These are phyloP conservation scores for Vachellia collinsii DNA, from an alignment of 306 rosid species.

Conservation along the genomic window DNA sequence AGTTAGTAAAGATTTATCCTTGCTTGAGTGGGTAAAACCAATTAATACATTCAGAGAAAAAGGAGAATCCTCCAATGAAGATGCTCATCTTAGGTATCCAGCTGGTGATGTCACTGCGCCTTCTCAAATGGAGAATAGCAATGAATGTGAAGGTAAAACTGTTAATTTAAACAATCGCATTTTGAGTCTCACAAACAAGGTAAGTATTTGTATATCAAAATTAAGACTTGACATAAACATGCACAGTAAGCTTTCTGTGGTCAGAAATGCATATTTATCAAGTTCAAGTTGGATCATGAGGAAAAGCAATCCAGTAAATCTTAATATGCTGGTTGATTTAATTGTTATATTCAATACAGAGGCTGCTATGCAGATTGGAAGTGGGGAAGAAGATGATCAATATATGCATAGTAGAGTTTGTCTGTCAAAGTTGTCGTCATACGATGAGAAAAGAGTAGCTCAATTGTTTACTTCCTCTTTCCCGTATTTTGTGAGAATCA, in stretches of 20 bases:
- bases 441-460: conserved; percentile 67
- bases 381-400: conserved; percentile 52
- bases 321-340: conserved; percentile 41
- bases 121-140: conserved; percentile 43
- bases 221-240: not conserved
- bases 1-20: conserved; percentile 42
- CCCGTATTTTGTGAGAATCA: conserved; percentile 83
- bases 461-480: conserved; percentile 71
- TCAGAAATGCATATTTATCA: conserved; percentile 21
- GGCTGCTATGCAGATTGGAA: conserved; percentile 49
- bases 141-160: conserved; percentile 55
- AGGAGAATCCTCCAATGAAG: conserved; percentile 44
- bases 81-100: conserved; percentile 28
- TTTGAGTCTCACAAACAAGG: conserved; percentile 31
- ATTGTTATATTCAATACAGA: conserved; percentile 49
- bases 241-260: conserved; percentile 9
- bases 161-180: conserved; percentile 41
- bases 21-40: conserved; percentile 42
- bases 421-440: conserved; percentile 52
- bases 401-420: conserved; percentile 50
- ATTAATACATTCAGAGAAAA: conserved; percentile 46
- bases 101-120: conserved; percentile 35
- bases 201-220: conserved; percentile 22
- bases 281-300: conserved; percentile 22
- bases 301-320: conserved; percentile 24